Conservation (phyloP, 805 yeast species). For the Yamadazyma nakazawae region DNA sequence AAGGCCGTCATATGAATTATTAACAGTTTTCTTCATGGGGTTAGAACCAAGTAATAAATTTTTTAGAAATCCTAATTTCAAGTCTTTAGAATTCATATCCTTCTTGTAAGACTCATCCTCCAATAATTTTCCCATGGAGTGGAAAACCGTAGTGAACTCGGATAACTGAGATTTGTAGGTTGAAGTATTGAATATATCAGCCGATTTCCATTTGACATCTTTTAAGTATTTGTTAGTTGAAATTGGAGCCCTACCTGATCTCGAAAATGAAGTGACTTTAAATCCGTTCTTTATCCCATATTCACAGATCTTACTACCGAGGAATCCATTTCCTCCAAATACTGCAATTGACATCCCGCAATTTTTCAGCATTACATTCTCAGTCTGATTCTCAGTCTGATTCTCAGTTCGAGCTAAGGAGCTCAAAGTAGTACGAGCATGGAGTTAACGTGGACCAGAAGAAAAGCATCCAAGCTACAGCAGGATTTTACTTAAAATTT, state of each 20-base stretch:
- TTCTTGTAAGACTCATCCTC: constrained; percentile 70
- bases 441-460: too few relatives aligned
- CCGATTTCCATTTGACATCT: constrained; percentile 63
- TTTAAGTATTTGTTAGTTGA: constrained; percentile 49
- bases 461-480: too few relatives aligned
- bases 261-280: constrained; percentile 65
- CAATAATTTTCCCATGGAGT: constrained; percentile 73
- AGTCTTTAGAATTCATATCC: constrained; percentile 32
- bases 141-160: constrained; percentile 68
- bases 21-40: constrained; percentile 51
- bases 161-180: constrained; percentile 48
- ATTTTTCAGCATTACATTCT: neutral
- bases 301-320: constrained; percentile 68
- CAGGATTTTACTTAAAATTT: too few relatives aligned
- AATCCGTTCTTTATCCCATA: constrained; percentile 60
- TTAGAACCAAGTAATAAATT: constrained; percentile 48
- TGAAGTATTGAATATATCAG: constrained; percentile 63
- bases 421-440: too few relatives aligned
- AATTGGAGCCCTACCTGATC: constrained; percentile 51
- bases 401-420: too few relatives aligned
- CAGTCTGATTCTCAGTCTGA: neutral
- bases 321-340: constrained; percentile 86
- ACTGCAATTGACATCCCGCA: constrained; percentile 48
- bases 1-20: constrained; percentile 55
- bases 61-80: constrained; percentile 5